phyloP scores from a whole-genome alignment of 2,329 filamentous ascomycete species.

The Fusarium staphyleae region DNA sequence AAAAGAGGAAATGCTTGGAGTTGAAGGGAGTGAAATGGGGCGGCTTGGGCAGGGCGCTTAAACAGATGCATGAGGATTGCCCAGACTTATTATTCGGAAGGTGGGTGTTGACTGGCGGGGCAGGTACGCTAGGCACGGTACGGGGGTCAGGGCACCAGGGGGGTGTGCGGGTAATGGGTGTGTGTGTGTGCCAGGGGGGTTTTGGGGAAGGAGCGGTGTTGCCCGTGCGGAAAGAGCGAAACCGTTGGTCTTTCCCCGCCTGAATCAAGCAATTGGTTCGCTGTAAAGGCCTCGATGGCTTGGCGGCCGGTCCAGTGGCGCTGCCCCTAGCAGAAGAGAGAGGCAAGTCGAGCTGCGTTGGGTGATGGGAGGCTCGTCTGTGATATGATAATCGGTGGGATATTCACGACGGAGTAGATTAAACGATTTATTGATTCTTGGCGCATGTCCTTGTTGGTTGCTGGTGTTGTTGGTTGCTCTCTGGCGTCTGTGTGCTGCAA shows the following conservation, averaged over 20 bases:
- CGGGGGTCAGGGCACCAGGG: slow-evolving; percentile 26
- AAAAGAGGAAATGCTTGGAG: slow-evolving; percentile 27
- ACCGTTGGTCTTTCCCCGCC: slow-evolving; percentile 27
- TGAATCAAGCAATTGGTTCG: slow-evolving; percentile 38
- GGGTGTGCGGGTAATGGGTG: neutral
- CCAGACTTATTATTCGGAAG: slow-evolving; percentile 41
- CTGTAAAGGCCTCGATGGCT: slow-evolving; percentile 24
- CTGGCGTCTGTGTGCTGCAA: neutral
- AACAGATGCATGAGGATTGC: slow-evolving; percentile 34
- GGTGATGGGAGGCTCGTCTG: slow-evolving; percentile 7
- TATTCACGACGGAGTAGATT: slow-evolving; percentile 15
- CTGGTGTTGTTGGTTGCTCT: slow-evolving; percentile 11
- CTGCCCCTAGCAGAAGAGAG: slow-evolving; percentile 17
- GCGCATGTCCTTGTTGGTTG: slow-evolving; percentile 1
- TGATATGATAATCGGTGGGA: slow-evolving; percentile 18
- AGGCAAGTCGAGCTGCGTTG: slow-evolving; percentile 18
- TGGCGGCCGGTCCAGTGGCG: slow-evolving; percentile 37
- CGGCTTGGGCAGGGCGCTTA: slow-evolving; percentile 37
- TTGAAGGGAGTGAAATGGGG: slow-evolving; percentile 33
- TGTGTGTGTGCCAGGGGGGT: slow-evolving; percentile 1
- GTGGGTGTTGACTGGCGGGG: slow-evolving; percentile 29
- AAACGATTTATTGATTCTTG: slow-evolving; percentile 13
- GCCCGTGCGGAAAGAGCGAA: slow-evolving; percentile 22
- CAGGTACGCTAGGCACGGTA: slow-evolving; percentile 37
- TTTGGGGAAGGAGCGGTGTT: slow-evolving; percentile 30